phyloP scores from a whole-genome alignment of 2,329 filamentous ascomycete genomes.

The Cladophialophora bantiana region DNA sequence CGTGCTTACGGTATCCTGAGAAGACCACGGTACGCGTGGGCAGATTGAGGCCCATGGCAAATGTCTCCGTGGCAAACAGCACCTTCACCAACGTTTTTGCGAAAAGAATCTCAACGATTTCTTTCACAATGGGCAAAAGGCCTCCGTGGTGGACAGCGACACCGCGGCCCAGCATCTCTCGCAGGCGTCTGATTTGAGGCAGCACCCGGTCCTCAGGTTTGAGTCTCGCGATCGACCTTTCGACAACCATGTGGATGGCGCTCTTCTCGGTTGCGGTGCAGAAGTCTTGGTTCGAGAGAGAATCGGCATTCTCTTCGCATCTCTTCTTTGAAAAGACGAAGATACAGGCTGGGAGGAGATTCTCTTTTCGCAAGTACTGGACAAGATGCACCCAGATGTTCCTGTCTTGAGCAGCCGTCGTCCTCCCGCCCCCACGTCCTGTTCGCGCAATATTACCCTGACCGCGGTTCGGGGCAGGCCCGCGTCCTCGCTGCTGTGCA shows the following conservation, averaged over 20 bases:
- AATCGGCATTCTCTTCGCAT: slow-evolving; percentile 96
- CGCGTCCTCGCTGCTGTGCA: slow-evolving; percentile 60
- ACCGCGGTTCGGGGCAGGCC: slow-evolving; percentile 63
- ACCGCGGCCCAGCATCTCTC: slow-evolving; percentile 83
- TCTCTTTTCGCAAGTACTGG: slow-evolving; percentile 85
- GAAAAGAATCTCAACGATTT: slow-evolving; percentile 95
- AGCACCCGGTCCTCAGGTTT: slow-evolving; percentile 87
- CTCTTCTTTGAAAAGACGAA: slow-evolving; percentile 99
- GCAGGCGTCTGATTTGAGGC: slow-evolving; percentile 88
- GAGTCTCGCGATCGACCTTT: slow-evolving; percentile 88
- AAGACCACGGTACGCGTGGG: slow-evolving; percentile 97
- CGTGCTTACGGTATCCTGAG: slow-evolving; percentile 94
- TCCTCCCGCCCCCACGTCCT: slow-evolving; percentile 83
- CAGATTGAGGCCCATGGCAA: slow-evolving; percentile 96
- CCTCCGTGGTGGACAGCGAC: slow-evolving; percentile 97
- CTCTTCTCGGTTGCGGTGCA: slow-evolving; percentile 94
- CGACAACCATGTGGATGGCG: slow-evolving; percentile 94
- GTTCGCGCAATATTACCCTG: slow-evolving; percentile 88
- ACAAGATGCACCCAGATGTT: slow-evolving; percentile 97
- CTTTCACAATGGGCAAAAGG: slow-evolving; percentile 93
- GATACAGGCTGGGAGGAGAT: slow-evolving; percentile 88
- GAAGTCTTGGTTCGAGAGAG: slow-evolving; percentile 92
- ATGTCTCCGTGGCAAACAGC: slow-evolving; percentile 96
- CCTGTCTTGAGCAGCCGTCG: slow-evolving; percentile 90
- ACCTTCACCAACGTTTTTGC: slow-evolving; percentile 95